Evolutionary conservation across 805 yeast species (phyloP), one percentile per base, ranked within the genome.

Genomic region (Metschnikowia continentalis): DNA sequence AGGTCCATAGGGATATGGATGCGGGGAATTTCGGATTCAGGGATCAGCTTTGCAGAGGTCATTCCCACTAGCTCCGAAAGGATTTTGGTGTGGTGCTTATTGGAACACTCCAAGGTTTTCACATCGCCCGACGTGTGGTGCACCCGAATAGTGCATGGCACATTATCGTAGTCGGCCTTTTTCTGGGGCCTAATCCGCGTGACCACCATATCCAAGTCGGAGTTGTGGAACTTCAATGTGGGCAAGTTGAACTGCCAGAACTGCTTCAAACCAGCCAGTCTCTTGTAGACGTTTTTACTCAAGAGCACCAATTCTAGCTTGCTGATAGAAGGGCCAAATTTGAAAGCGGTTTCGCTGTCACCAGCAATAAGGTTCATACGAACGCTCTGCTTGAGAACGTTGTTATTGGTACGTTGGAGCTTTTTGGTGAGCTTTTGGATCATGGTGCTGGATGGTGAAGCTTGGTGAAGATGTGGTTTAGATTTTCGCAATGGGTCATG

Each of bases 161-260:
- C 53, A 14, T 47, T 35, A 32, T 52, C 51, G 22, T 50, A 47
- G 19, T 57, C 58, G n/a, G 42, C 56, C 32, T 50, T 48, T 15
- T 17, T 15, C 6, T 42, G 44, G 8, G 61, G 52, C 38, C 48
- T 42, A 32, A 86, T 74, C 57, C 90, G 74, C 13, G 77, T 70
- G 35, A 89, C 84, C 22, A 77, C 74, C 50, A 89, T 81, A 22
- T 81, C 77, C 26, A 87, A 62, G 41, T 72, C 70, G n/a, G 92
- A 91, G 66, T 90, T 90, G 71, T 89, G 91, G 67, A 87, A 90
- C 64, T 82, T 84, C 55, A 90, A 75, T 6, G 90, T 82, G 23
- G 94, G 95, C 51, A 90, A 72, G 68, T 82, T 79, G 47, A 75
- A 70, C 59, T 80, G 81, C 94, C 95, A 88, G 68, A 90, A 88